phyloP scores from a whole-genome alignment of 2,329 filamentous ascomycete species.

The Geosmithia putterillii region DNA sequence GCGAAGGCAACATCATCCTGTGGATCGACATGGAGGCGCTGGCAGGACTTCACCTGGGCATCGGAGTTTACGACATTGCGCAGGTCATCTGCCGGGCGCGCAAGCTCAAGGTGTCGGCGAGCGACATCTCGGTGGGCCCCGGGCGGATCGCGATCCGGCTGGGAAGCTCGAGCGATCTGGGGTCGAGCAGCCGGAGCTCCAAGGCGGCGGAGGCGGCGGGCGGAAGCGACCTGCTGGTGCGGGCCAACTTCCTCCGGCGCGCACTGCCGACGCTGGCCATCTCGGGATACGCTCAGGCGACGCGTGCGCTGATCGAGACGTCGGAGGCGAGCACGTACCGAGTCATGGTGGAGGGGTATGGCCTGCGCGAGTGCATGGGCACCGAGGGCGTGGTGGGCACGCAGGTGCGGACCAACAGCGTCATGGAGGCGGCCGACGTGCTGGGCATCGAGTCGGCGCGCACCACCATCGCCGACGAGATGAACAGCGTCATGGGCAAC shows the following conservation, averaged over 20 bases:
- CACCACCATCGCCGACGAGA: slow-evolving; percentile 79
- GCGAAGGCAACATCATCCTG: slow-evolving; percentile 65
- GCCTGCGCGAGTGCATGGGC: slow-evolving; percentile 78
- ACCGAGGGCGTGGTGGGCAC: slow-evolving; percentile 82
- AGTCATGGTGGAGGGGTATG: slow-evolving; percentile 90
- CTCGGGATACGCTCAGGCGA: slow-evolving; percentile 76
- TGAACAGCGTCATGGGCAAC: slow-evolving; percentile 75
- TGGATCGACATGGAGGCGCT: slow-evolving; percentile 72
- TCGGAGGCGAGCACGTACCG: slow-evolving; percentile 55
- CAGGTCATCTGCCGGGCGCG: slow-evolving; percentile 67
- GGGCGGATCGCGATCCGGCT: slow-evolving; percentile 65
- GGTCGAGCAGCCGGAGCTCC: slow-evolving; percentile 26
- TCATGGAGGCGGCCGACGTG: slow-evolving; percentile 79
- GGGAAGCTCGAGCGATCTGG: no score
- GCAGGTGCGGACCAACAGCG: slow-evolving; percentile 64
- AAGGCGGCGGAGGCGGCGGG: slow-evolving; percentile 17
- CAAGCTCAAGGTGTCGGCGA: slow-evolving; percentile 56
- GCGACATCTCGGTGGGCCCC: slow-evolving; percentile 25
- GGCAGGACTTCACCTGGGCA: slow-evolving; percentile 68
- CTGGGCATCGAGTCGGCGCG: slow-evolving; percentile 93
- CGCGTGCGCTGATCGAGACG: slow-evolving; percentile 80
- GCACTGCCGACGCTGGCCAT: slow-evolving; percentile 74
- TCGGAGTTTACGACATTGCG: slow-evolving; percentile 61
- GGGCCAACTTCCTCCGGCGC: slow-evolving; percentile 77
- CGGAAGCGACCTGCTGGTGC: slow-evolving; percentile 46